Percentiles rank a stretch among this genome's conserved stretches.
These are phyloP conservation scores for Gynostemma pentaphyllum DNA, from an alignment of 306 rosid species.

Conservation along the genomic window DNA sequence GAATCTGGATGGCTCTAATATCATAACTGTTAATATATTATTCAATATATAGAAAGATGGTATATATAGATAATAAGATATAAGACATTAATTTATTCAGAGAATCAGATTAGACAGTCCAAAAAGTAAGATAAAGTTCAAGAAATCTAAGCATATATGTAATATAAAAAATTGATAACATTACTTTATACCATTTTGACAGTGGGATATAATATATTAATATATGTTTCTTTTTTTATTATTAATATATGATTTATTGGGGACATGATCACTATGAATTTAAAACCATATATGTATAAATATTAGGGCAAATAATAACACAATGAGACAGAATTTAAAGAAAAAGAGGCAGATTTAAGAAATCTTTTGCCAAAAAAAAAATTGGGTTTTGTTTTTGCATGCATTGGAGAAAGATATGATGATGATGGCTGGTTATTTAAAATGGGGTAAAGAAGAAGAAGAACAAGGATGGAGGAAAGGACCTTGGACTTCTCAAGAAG, in stretches of 20 bases:
- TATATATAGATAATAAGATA: neutral
- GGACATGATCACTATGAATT: conserved; percentile 10
- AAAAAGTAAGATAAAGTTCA: neutral
- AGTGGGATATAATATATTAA: too few species aligned
- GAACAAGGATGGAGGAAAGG: conserved; percentile 96
- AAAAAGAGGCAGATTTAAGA: neutral
- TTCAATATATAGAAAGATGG: neutral
- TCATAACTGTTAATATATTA: neutral
- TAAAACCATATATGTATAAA: conserved; percentile 24
- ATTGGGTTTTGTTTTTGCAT: too few species aligned
- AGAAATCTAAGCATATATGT: neutral
- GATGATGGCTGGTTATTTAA: conserved; percentile 44
- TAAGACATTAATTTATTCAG: neutral
- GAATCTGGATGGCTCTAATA: conserved; percentile 1
- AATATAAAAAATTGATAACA: neutral
- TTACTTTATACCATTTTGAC: neutral
- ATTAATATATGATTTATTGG: too few species aligned
- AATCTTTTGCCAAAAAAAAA: neutral
- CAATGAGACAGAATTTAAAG: conserved; percentile 30
- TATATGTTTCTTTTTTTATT: too few species aligned
- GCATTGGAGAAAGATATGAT: neutral
- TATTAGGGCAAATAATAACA: conserved; percentile 36
- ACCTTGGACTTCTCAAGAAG: conserved; percentile 97
- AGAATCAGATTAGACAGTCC: conserved; percentile 3
- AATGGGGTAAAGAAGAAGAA: conserved; percentile 56